These are phyloP conservation scores for Remersonia thermophila DNA, from an alignment of 2,329 filamentous ascomycete species.

Conservation along the genomic window DNA sequence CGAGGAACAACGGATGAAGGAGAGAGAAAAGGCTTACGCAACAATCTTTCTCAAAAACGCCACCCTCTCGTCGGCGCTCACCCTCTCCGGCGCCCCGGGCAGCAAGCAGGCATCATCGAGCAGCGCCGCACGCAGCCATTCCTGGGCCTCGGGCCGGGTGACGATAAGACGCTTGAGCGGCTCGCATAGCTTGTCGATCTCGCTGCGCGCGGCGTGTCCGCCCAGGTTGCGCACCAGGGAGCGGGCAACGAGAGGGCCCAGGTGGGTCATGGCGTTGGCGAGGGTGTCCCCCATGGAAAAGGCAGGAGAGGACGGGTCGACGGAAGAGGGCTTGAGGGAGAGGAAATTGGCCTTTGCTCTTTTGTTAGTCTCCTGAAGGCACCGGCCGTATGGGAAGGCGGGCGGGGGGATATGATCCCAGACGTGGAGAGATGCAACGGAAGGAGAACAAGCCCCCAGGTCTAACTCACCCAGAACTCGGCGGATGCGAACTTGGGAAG, in stretches of 20 bases:
- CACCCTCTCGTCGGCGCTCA: conserved; percentile 46
- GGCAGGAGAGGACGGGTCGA: not conserved
- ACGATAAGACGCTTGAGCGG: conserved; percentile 57
- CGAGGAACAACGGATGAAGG: not conserved
- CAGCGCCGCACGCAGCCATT: conserved; percentile 52
- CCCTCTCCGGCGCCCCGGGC: conserved; percentile 28
- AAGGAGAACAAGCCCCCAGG: too few species aligned
- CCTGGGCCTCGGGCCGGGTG: conserved; percentile 41
- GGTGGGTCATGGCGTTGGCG: conserved; percentile 40
- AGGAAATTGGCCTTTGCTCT: conserved; percentile 48
- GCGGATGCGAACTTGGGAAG: conserved; percentile 63
- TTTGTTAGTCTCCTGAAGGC: too few species aligned
- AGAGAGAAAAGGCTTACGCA: conserved; percentile 32
- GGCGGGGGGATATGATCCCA: too few species aligned
- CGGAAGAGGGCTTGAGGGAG: conserved; percentile 30
- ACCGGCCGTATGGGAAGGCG: too few species aligned
- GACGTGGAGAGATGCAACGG: too few species aligned
- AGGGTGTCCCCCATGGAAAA: conserved; percentile 26
- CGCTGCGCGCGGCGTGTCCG: conserved; percentile 56
- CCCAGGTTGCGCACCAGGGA: conserved; percentile 53
- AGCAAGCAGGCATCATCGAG: conserved; percentile 11
- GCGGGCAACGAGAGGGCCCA: conserved; percentile 49
- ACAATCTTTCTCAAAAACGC: conserved; percentile 55
- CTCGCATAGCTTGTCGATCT: conserved; percentile 58
- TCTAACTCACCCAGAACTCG: conserved; percentile 62